Evolutionary conservation across 2,329 filamentous ascomycete genomes (phyloP), one percentile per base, ranked within the genome.

Genomic region (Pochonia chlamydosporia): DNA sequence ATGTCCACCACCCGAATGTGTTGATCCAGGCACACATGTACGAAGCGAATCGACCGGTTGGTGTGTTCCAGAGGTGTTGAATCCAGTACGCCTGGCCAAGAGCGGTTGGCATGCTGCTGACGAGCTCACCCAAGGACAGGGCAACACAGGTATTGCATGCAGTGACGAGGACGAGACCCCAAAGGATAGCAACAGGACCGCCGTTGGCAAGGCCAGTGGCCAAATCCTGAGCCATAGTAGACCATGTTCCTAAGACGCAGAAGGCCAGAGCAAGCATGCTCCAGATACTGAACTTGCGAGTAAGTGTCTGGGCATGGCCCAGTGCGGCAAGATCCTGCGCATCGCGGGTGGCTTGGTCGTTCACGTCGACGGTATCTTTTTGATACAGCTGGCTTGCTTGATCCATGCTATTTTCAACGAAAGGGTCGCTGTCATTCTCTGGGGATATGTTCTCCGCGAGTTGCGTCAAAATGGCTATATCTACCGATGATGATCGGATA

Each of bases 1-100:
- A 59, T 0, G 75, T 73, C 69, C 75, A 78, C 78, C 78, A 81
- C 11, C 77, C 78, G 49, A 79, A 79, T 0, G 72, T 78, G 59
- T 81, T 81, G 55, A 80, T 77, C 75, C 76, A 81, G 2, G 77
- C 78, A 52, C 75, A 78, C 61, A 81, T 68, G 54, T 81, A 81
- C 1, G 74, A 77, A 4, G 61, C 55, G 50, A 79, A 76, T 2
- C 77, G 69, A 2, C 76, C 78, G 1, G 13, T 56, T 55, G 48
- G 60, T 41, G 66, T 70, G 62, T 43, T 56, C 56, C 59, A 65
- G 25, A 68, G 56, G 2, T 60, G 60, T 23, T 63, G 63, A 46
- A 66, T 62, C 76, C 78, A 82, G 58, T 77, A 81, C 0, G 77
- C 78, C 61, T 82, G 79, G 0, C 79, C 79, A 3, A 81, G 63